phyloP scores from a whole-genome alignment of 2,329 filamentous ascomycete genomes.

The Xylariaceae sp. region DNA sequence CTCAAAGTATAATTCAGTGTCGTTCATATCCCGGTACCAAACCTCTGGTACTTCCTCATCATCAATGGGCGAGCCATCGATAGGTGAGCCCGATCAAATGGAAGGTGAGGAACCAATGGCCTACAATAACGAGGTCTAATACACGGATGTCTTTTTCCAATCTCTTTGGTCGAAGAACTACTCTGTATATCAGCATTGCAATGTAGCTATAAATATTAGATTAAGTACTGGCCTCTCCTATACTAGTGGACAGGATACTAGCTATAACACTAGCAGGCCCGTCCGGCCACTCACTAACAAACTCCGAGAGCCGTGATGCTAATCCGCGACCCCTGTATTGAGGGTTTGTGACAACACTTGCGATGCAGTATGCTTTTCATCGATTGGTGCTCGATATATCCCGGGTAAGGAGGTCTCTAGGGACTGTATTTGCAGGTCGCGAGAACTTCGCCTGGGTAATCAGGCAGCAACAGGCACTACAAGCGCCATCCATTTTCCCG shows the following conservation, averaged over 20 bases:
- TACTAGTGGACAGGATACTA: conserved; percentile 1
- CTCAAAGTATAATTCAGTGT: neutral
- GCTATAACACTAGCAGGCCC: neutral
- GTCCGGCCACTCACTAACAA: neutral
- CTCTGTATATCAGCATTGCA: too few species aligned
- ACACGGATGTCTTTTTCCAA: too few species aligned
- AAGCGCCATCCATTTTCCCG: neutral
- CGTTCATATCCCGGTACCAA: neutral
- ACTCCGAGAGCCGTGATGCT: neutral
- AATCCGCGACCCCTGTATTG: neutral
- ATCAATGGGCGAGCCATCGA: neutral
- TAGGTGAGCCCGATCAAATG: neutral
- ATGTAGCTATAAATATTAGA: too few species aligned
- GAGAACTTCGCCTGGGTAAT: neutral
- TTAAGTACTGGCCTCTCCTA: too few species aligned
- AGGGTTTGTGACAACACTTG: neutral
- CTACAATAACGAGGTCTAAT: neutral
- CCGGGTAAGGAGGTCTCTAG: neutral
- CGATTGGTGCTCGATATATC: neutral
- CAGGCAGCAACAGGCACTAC: neutral
- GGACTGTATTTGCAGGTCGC: neutral
- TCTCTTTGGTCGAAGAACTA: too few species aligned
- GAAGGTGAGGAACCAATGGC: neutral
- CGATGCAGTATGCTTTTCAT: neutral
- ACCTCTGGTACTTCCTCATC: neutral